phyloP scores from a whole-genome alignment of 2,329 filamentous ascomycete species.

The Sporothrix inflata region DNA sequence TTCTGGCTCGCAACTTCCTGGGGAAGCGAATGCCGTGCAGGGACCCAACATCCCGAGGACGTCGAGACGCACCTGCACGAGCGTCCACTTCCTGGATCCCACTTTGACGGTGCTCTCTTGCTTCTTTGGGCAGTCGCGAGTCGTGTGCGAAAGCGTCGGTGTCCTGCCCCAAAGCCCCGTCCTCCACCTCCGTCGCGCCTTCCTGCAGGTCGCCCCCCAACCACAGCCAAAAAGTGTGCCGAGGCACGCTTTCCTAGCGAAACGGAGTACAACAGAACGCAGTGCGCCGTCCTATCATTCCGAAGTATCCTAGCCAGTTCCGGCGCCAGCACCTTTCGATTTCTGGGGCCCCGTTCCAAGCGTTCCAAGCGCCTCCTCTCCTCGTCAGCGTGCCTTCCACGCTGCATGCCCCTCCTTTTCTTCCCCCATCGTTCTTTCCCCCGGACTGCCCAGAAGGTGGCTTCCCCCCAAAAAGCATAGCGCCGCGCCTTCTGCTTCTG shows the following conservation, averaged over 20 bases:
- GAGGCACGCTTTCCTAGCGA: conserved; percentile 9
- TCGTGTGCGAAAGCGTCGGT: neutral
- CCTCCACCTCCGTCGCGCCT: conserved; percentile 17
- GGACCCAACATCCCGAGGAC: conserved; percentile 9
- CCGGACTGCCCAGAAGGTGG: conserved; percentile 12
- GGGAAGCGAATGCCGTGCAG: neutral
- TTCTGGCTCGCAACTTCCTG: neutral
- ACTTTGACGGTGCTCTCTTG: conserved; percentile 5
- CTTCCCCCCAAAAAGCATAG: conserved; percentile 18
- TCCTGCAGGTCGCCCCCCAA: neutral
- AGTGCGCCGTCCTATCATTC: neutral
- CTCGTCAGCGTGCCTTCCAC: conserved; percentile 7
- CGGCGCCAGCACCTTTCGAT: neutral
- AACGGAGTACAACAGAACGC: conserved; percentile 8
- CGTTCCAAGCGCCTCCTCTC: conserved; percentile 14
- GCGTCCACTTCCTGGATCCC: conserved; percentile 3
- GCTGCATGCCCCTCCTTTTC: neutral
- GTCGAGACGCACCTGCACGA: neutral
- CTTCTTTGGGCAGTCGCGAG: conserved; percentile 6
- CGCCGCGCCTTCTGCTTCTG: neutral
- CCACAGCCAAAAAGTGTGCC: conserved; percentile 21
- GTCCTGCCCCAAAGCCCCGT: neutral
- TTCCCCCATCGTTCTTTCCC: conserved; percentile 7
- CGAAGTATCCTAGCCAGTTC: conserved; percentile 20
- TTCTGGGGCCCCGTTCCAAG: conserved; percentile 20